These are phyloP conservation scores for Pelargonium cotyledonis DNA, from an alignment of 441 rosid genomes.

Conservation along the genomic window DNA sequence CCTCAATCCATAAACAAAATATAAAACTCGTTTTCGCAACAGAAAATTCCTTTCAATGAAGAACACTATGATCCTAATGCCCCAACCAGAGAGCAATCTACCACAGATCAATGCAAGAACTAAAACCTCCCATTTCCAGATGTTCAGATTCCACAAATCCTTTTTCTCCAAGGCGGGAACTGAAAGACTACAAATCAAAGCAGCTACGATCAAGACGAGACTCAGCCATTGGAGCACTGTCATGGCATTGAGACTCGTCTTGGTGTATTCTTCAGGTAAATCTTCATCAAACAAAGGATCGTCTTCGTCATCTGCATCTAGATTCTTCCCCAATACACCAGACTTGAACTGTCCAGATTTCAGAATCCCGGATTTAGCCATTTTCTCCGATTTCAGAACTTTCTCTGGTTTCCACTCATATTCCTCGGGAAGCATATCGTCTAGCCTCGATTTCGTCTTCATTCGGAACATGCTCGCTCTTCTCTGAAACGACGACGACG, in stretches of 20 bases:
- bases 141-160: constrained; percentile 40
- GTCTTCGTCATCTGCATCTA: constrained; percentile 9
- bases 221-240: background rate
- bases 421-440: background rate
- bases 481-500: background rate
- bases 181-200: constrained; percentile 34
- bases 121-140: constrained; percentile 64
- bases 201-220: constrained; percentile 16
- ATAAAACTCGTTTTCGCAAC: constrained; percentile 45
- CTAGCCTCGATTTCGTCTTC: background rate
- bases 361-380: background rate
- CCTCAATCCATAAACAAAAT: constrained; percentile 30
- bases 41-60: constrained; percentile 46
- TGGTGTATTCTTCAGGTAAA: constrained; percentile 20
- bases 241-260: constrained; percentile 11
- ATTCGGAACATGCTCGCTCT: background rate
- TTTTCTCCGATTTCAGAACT: constrained; percentile 2
- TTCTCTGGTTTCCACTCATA: too few relatives aligned
- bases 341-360: constrained; percentile 6
- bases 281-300: constrained; percentile 23
- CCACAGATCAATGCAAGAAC: constrained; percentile 50
- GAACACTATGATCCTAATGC: constrained; percentile 42
- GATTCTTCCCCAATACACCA: background rate
- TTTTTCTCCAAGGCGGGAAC: constrained; percentile 28
- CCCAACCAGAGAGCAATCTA: constrained; percentile 46